Conservation (phyloP, 2,329 filamentous ascomycete genomes). For the Venturia effusa region DNA sequence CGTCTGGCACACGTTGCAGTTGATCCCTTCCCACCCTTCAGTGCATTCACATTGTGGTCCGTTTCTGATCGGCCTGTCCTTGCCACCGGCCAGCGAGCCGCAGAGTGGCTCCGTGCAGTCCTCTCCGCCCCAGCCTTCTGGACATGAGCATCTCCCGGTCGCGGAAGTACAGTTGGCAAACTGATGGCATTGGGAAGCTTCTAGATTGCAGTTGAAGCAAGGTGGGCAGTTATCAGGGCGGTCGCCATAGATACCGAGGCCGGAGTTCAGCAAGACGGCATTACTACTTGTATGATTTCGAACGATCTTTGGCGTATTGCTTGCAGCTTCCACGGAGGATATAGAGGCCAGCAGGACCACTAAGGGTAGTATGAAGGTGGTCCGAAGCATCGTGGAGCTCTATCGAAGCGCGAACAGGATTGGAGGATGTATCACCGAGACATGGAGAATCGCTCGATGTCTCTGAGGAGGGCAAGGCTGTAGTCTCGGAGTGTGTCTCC, state of each 20-base stretch:
- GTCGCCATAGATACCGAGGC: constrained; percentile 47
- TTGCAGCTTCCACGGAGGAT: neutral
- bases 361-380: neutral
- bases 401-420: neutral
- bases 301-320: neutral
- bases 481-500: neutral
- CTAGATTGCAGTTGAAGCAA: constrained; percentile 96
- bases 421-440: neutral
- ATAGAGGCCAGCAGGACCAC: neutral
- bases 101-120: constrained; percentile 89
- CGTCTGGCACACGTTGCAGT: constrained; percentile 85
- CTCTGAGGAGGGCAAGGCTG: neutral
- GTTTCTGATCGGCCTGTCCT: constrained; percentile 63
- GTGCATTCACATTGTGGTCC: constrained; percentile 71
- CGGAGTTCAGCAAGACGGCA: neutral
- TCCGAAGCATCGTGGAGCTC: constrained; percentile 4
- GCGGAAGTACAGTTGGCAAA: constrained; percentile 80
- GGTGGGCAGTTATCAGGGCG: constrained; percentile 69
- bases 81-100: constrained; percentile 65
- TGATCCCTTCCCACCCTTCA: constrained; percentile 91
- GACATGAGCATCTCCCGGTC: constrained; percentile 88
- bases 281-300: constrained; percentile 1
- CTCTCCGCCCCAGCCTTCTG: constrained; percentile 84
- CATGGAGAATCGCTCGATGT: neutral
- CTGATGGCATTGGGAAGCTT: constrained; percentile 83